Percentiles rank a stretch among this genome's conserved stretches.
These are phyloP conservation scores for Claviceps pazoutovae DNA, from an alignment of 2,329 filamentous ascomycete species.

Conservation along the genomic window DNA sequence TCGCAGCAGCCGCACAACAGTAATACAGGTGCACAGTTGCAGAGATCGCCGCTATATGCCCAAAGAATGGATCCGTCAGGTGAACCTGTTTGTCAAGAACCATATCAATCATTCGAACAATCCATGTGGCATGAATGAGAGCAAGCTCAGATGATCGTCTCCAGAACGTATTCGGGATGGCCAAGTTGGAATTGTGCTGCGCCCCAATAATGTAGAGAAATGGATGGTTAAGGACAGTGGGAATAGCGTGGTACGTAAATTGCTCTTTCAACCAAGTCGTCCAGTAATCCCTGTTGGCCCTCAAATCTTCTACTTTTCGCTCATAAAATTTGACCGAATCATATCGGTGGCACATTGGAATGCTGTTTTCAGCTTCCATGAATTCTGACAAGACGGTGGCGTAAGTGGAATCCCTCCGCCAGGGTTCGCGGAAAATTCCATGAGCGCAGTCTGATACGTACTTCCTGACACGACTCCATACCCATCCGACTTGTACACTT, in stretches of 20 bases:
- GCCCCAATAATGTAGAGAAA: constrained; percentile 39
- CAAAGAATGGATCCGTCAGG: constrained; percentile 37
- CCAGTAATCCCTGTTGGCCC: constrained; percentile 33
- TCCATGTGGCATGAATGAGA: constrained; percentile 37
- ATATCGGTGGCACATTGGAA: constrained; percentile 36
- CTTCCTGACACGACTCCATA: constrained; percentile 32
- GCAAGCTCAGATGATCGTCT: constrained; percentile 35
- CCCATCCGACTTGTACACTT: constrained; percentile 33
- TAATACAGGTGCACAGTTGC: constrained; percentile 40
- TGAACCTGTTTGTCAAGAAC: constrained; percentile 34
- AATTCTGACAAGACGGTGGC: constrained; percentile 35
- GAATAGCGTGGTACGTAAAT: constrained; percentile 38
- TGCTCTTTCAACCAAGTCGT: constrained; percentile 38
- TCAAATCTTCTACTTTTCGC: constrained; percentile 30
- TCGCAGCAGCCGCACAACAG: constrained; percentile 33
- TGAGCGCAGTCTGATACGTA: constrained; percentile 35
- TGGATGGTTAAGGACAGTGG: constrained; percentile 37
- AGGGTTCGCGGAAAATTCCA: constrained; percentile 34
- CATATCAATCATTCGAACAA: constrained; percentile 40
- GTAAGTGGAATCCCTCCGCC: constrained; percentile 38
- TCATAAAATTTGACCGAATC: constrained; percentile 39
- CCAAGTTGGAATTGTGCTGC: constrained; percentile 35
- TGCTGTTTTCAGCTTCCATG: constrained; percentile 34
- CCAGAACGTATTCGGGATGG: constrained; percentile 41
- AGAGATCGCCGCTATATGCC: constrained; percentile 35